Conservation (phyloP, 2,329 filamentous ascomycete genomes). For the Aureobasidium zeae region DNA sequence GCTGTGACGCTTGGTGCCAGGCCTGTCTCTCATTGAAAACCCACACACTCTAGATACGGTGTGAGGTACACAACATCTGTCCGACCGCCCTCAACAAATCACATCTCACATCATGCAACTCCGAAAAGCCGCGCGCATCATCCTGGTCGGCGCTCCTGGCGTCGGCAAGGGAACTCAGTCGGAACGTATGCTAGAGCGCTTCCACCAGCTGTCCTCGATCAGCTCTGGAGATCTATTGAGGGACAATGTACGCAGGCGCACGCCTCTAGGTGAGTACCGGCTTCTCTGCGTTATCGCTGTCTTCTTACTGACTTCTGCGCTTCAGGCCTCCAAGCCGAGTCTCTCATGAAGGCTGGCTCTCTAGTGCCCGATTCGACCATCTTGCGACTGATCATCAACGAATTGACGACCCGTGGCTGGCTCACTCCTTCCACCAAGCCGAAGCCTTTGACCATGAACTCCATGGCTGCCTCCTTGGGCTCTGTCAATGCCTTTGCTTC, state of each 20-base stretch:
- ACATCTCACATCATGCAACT: constrained; percentile 49
- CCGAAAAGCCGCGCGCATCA: constrained; percentile 68
- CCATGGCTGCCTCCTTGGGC: constrained; percentile 23
- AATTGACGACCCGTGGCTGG: constrained; percentile 80
- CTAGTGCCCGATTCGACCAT: constrained; percentile 92
- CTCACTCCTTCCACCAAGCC: constrained; percentile 40
- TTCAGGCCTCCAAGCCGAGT: constrained; percentile 80
- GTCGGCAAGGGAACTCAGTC: constrained; percentile 97
- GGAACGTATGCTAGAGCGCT: constrained; percentile 74
- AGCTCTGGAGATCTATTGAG: constrained; percentile 89
- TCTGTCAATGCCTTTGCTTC: not conserved
- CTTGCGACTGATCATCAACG: constrained; percentile 81
- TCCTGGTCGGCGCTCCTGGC: constrained; percentile 90
- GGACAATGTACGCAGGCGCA: constrained; percentile 82
- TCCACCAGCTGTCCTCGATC: constrained; percentile 81
- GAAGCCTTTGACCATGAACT: constrained; percentile 37
- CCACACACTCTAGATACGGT: too few species aligned
- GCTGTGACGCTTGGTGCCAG: too few species aligned
- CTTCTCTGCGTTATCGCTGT: too few species aligned
- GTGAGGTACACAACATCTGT: too few species aligned
- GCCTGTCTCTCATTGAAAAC: too few species aligned
- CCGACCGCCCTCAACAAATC: not conserved
- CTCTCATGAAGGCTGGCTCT: constrained; percentile 74
- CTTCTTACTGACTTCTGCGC: constrained; percentile 32
- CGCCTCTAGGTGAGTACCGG: constrained; percentile 69